Evolutionary conservation across 2,329 filamentous ascomycete genomes (phyloP).

Genomic region (Calonectria honghensis): DNA sequence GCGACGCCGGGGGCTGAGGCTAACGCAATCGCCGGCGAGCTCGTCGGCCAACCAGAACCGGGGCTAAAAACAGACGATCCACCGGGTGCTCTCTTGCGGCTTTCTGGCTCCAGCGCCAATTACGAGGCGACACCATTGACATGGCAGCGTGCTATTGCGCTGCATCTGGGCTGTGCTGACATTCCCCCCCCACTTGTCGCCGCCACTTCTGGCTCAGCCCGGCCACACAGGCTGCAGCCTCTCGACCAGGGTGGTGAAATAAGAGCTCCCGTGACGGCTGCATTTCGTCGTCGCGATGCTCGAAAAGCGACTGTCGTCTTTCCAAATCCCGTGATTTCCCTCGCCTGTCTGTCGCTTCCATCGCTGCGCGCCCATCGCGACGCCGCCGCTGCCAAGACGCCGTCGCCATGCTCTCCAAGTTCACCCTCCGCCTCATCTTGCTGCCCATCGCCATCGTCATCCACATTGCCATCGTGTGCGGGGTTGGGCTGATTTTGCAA

Average conservation of each 20-base stretch:
- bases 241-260: conserved; percentile 1
- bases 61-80: conserved; percentile 23
- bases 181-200: background rate
- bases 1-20: background rate
- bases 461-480: conserved; percentile 11
- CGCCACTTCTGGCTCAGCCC: conserved; percentile 16
- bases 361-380: background rate
- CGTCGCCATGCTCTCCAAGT: background rate
- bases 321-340: background rate
- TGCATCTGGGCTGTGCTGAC: conserved; percentile 4
- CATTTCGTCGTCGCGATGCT: background rate
- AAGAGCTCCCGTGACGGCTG: conserved; percentile 5
- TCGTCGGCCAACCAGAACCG: background rate
- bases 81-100: background rate
- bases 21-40: background rate
- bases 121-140: conserved; percentile 8
- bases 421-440: conserved; percentile 1
- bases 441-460: conserved; percentile 1
- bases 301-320: background rate
- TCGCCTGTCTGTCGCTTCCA: background rate
- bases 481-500: conserved; percentile 22
- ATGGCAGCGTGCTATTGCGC: conserved; percentile 13
- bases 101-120: background rate
- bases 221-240: background rate
- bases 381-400: background rate